Conservation (phyloP, 2,329 filamentous ascomycete species). For the Neonectria magnoliae region DNA sequence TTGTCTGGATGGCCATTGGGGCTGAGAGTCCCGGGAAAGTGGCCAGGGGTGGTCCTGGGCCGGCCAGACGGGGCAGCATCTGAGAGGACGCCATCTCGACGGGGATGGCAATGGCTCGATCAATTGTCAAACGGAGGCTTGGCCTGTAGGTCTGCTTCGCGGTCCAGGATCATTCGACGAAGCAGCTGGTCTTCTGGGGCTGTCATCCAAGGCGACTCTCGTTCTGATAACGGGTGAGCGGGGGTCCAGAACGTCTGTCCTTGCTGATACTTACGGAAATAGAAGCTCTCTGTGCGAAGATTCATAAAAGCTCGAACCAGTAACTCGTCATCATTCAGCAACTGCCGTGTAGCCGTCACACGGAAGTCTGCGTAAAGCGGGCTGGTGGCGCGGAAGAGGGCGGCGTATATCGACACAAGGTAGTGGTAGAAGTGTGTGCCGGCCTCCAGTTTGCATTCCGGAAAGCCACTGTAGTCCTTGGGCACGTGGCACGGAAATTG, state of each 20-base stretch:
- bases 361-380: slow-evolving; percentile 42
- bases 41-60: slow-evolving; percentile 24
- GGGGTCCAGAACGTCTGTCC: neutral
- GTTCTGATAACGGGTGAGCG: slow-evolving; percentile 34
- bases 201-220: slow-evolving; percentile 42
- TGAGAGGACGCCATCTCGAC: slow-evolving; percentile 17
- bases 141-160: slow-evolving; percentile 39
- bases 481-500: slow-evolving; percentile 44
- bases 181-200: slow-evolving; percentile 41
- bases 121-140: slow-evolving; percentile 23
- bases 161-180: slow-evolving; percentile 42
- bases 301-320: slow-evolving; percentile 41
- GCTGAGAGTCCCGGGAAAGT: slow-evolving; percentile 25
- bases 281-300: slow-evolving; percentile 43
- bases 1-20: slow-evolving; percentile 22
- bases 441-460: slow-evolving; percentile 41
- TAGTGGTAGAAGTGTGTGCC: slow-evolving; percentile 44
- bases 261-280: slow-evolving; percentile 37
- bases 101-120: slow-evolving; percentile 6
- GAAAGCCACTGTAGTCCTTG: slow-evolving; percentile 43
- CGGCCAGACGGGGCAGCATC: slow-evolving; percentile 20
- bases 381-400: slow-evolving; percentile 42
- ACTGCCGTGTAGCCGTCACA: slow-evolving; percentile 34
- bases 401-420: slow-evolving; percentile 42
- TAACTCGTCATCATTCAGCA: slow-evolving; percentile 38